phyloP scores from a whole-genome alignment of 2,329 filamentous ascomycete species.

The Magnaporthiopsis poae region DNA sequence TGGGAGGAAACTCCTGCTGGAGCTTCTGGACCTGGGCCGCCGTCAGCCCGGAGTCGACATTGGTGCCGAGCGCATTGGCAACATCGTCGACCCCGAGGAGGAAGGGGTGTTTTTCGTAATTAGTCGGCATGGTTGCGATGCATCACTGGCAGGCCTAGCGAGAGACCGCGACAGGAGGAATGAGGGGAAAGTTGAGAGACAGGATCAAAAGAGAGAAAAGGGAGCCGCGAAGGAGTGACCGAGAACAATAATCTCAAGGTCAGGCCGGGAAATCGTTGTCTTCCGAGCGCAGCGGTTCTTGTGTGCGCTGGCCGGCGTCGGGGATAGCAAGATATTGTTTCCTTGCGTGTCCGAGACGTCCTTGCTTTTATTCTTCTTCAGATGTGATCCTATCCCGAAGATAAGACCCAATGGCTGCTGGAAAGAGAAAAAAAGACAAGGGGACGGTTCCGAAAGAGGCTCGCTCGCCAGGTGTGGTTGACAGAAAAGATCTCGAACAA shows the following conservation, averaged over 20 bases:
- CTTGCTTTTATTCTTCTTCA: not conserved
- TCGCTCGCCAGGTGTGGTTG: not conserved
- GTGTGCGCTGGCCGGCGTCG: not conserved
- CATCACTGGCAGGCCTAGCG: not conserved
- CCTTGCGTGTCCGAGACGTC: not conserved
- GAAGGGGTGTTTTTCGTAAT: conserved; percentile 48
- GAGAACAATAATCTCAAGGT: not conserved
- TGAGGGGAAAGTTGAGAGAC: not conserved
- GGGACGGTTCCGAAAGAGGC: not conserved
- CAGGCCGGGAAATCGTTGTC: not conserved
- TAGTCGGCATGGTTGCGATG: conserved; percentile 28
- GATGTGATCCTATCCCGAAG: not conserved
- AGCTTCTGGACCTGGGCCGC: conserved; percentile 49
- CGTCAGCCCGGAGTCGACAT: conserved; percentile 58
- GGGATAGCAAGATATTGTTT: not conserved
- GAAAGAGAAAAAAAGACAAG: not conserved
- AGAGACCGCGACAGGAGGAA: not conserved
- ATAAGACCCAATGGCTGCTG: not conserved
- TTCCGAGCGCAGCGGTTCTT: not conserved
- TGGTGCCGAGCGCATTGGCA: conserved; percentile 49
- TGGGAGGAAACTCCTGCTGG: conserved; percentile 51
- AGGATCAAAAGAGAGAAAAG: no score
- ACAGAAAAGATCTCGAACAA: not conserved
- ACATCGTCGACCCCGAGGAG: conserved; percentile 54
- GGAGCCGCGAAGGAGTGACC: not conserved